Conservation (phyloP, 768 basidiomycete species). For the Chlorophyllum brunneum region DNA sequence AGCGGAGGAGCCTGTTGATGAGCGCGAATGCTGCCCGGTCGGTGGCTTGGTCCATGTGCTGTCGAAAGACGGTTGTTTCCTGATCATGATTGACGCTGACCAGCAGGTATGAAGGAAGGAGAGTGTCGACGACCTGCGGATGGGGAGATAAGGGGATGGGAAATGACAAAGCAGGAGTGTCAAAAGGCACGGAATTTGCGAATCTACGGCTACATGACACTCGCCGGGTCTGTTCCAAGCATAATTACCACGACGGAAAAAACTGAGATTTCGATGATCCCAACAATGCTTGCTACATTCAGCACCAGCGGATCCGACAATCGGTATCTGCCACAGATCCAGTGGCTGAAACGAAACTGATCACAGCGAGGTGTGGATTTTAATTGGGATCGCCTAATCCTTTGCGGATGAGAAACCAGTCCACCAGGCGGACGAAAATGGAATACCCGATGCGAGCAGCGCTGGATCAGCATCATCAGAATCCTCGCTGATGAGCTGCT, state of each 20-base stretch:
- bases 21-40: not conserved
- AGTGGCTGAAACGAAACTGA: slow-evolving; percentile 7
- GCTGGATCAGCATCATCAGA: slow-evolving; percentile 10
- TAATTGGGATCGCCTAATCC: not conserved
- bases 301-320: slow-evolving; percentile 9
- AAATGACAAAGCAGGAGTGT: slow-evolving; percentile 9
- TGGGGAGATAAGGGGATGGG: slow-evolving; percentile 10
- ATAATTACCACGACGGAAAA: not conserved
- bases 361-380: slow-evolving; percentile 2
- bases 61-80: slow-evolving; percentile 5
- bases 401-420: slow-evolving; percentile 3
- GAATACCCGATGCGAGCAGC: slow-evolving; percentile 6
- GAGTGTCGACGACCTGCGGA: not conserved
- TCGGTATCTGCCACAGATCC: slow-evolving; percentile 4
- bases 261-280: slow-evolving; percentile 5
- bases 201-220: slow-evolving; percentile 6
- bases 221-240: not conserved
- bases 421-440: not conserved
- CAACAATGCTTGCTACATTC: slow-evolving; percentile 3
- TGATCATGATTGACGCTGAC: slow-evolving; percentile 11
- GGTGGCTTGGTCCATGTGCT: slow-evolving; percentile 5
- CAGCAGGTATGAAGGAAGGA: slow-evolving; percentile 8
- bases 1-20: not conserved
- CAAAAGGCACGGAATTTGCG: slow-evolving; percentile 1
- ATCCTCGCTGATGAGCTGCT: slow-evolving; percentile 7